Base-by-base conservation (phyloP, 1,284 basidiomycete genomes). In the Thelephora terrestris region DNA sequence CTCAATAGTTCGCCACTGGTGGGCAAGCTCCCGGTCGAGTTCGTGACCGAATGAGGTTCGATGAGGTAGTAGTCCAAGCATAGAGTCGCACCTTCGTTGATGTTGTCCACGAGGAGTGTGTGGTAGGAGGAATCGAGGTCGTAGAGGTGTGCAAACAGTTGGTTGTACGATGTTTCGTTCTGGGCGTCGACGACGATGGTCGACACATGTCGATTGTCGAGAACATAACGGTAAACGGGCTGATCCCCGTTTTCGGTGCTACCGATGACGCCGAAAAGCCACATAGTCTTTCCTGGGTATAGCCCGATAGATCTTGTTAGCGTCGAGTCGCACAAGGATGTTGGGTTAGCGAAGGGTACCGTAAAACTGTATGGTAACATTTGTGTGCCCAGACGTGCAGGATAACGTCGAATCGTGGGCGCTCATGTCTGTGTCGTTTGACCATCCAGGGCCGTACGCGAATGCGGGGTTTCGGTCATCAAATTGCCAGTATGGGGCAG, bases 391-490 rank as follows among this genome's bases (percentile, higher is more conserved):
- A 12, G 39, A 23, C 21, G 39, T 42, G 17, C 14, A 42, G 20
- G 39, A 42, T 21, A 42, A 18, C 2, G 39, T 42, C 20, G 20
- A 23, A 9, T 42, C 39, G 39, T 42, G 25, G 25, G 39, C 39
- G 25, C 21, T 42, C 5, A n/a, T 2, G n/a, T 23, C n/a, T 14
- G 20, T 42, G 17, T 14, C 2, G 39, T 42, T 42, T 42, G 4
- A 10, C 39, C 39, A 42, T 21, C 39, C 39, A 25, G 39, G 25
- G 20, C 25, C 21, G 39, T 42, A 42, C 39, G 14, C 4, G 16
- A 42, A 18, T 36, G 32, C 18, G 40, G n/a, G 36, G 23, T 12
- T 36, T 7, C 51, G n/a, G 23, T 43, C n/a, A 32, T 43, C 48
- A 3, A 38, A 18, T 46, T 32, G 27, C 21, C 39, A 42, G 46